phyloP scores from a whole-genome alignment of 805 yeast species.

The Blastobotrys mokoenaii region DNA sequence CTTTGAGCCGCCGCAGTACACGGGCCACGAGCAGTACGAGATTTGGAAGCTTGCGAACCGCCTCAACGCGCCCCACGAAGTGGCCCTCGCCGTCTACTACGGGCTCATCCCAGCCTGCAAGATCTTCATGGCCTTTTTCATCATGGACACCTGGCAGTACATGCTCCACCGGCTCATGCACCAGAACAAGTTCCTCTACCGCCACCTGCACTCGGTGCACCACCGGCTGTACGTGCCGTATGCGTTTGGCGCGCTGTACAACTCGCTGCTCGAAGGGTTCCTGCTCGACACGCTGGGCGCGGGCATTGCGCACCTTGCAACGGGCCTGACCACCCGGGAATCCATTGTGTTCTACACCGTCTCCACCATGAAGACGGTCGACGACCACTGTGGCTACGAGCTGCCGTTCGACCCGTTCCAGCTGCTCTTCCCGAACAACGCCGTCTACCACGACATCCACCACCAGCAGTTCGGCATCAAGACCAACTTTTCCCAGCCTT shows the following conservation, averaged over 20 bases:
- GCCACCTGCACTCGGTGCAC: constrained; percentile 84
- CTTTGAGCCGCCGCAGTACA: constrained; percentile 41
- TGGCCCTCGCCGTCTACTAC: constrained; percentile 47
- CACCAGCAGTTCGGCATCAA: constrained; percentile 95
- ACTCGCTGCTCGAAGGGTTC: constrained; percentile 91
- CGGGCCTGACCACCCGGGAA: constrained; percentile 69
- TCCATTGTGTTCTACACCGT: constrained; percentile 65
- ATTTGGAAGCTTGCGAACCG: constrained; percentile 38
- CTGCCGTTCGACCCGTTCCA: constrained; percentile 90
- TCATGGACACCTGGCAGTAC: constrained; percentile 95
- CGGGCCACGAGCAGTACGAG: constrained; percentile 43
- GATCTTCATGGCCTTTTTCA: constrained; percentile 52
- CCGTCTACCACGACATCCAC: constrained; percentile 94
- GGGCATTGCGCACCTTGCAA: constrained; percentile 63
- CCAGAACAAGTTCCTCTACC: constrained; percentile 63
- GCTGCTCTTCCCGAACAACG: constrained; percentile 83
- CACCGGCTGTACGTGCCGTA: constrained; percentile 92
- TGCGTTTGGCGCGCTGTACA: constrained; percentile 93
- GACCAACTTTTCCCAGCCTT: constrained; percentile 90
- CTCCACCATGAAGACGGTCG: constrained; percentile 93
- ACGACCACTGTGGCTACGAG: constrained; percentile 97
- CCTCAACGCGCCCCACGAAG: constrained; percentile 23
- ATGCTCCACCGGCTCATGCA: constrained; percentile 88
- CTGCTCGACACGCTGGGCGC: constrained; percentile 87
- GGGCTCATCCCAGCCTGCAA: constrained; percentile 56